Percentiles rank a stretch among this genome's conserved stretches.
Evolutionary conservation across 2,329 filamentous ascomycete genomes (phyloP).

Genomic region (Amauroascus niger): DNA sequence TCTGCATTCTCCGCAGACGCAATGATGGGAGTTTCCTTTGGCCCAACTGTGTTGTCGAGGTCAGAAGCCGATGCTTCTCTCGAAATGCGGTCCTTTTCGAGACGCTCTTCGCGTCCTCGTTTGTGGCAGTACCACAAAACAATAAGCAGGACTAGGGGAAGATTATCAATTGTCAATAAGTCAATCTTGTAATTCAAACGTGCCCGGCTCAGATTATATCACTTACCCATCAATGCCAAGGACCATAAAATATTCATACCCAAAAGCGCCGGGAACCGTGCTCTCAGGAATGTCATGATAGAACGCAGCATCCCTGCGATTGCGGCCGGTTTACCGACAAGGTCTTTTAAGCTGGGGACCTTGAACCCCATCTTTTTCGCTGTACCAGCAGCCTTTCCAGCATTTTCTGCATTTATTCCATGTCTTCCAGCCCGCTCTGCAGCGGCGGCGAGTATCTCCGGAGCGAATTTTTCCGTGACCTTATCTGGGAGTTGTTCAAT

Average conservation of each 20-base stretch:
- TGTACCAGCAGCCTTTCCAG: conserved; percentile 44
- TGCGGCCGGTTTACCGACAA: conserved; percentile 79
- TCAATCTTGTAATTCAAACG: neutral
- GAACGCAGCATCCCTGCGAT: conserved; percentile 74
- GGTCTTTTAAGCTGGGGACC: conserved; percentile 63
- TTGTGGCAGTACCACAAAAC: conserved; percentile 99
- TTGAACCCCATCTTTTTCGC: conserved; percentile 57
- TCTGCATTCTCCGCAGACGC: conserved; percentile 5
- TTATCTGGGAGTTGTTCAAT: conserved; percentile 77
- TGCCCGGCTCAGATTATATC: neutral
- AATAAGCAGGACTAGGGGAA: conserved; percentile 62
- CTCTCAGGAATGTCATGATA: conserved; percentile 81
- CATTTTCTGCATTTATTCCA: conserved; percentile 49
- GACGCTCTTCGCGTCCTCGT: conserved; percentile 73
- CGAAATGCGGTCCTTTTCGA: conserved; percentile 48
- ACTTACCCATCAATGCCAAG: conserved; percentile 73
- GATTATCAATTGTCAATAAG: neutral
- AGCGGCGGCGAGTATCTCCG: conserved; percentile 71
- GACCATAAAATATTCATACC: conserved; percentile 89
- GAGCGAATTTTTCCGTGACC: conserved; percentile 63
- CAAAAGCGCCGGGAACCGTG: conserved; percentile 80
- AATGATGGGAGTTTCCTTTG: neutral
- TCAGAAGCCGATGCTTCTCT: conserved; percentile 8
- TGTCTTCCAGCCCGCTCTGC: conserved; percentile 55
- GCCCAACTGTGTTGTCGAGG: neutral